Conservation (phyloP, 306 rosid genomes). For the Arachis hypogaea region DNA sequence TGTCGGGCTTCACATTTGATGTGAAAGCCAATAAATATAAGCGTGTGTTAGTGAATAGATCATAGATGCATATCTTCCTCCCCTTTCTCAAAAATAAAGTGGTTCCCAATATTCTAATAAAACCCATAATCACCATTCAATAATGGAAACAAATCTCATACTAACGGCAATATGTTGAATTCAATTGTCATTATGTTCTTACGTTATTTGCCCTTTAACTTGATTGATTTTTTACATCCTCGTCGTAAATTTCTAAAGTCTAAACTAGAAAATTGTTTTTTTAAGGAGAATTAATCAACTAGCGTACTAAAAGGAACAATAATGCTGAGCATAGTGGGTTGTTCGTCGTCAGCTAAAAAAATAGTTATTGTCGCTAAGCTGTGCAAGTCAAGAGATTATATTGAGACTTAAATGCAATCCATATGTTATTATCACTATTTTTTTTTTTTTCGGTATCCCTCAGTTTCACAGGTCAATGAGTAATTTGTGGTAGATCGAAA, state of each 20-base stretch:
- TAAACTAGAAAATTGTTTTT: not conserved
- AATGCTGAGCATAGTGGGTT: too few species aligned
- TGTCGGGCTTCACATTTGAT: not conserved
- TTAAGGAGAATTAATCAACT: too few species aligned
- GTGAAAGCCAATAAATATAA: not conserved
- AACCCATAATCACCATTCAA: not conserved
- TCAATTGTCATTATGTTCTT: not conserved
- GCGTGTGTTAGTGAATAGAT: not conserved
- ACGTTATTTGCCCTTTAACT: not conserved
- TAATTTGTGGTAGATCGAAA: too few species aligned
- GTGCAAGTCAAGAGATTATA: too few species aligned
- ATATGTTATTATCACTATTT: too few species aligned
- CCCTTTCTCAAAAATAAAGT: slow-evolving; percentile 9
- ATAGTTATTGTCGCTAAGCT: too few species aligned
- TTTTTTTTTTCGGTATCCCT: too few species aligned
- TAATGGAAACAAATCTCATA: slow-evolving; percentile 15
- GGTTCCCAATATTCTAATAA: slow-evolving; percentile 1
- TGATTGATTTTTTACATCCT: not conserved
- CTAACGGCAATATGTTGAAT: not conserved
- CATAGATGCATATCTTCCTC: not conserved
- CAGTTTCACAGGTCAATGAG: too few species aligned
- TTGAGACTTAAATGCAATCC: too few species aligned
- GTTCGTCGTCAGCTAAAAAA: too few species aligned
- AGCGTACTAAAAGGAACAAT: too few species aligned
- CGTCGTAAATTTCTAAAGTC: not conserved